Evolutionary conservation across 768 basidiomycete species (phyloP).

Genomic region (Rossbeevera mucosa): DNA sequence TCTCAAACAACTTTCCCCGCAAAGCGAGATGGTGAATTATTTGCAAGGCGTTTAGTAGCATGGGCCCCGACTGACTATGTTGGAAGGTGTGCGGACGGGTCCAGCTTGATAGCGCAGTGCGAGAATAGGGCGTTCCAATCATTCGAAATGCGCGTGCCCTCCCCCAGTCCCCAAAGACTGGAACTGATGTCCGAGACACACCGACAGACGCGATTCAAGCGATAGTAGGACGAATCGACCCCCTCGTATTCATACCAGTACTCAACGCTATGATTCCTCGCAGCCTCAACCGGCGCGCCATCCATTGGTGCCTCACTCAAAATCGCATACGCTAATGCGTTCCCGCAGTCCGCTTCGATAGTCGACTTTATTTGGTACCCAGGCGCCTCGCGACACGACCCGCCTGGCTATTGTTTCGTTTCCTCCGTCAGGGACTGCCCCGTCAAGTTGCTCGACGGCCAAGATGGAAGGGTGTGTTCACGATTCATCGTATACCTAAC

Average conservation of each 20-base stretch:
- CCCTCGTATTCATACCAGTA: neutral
- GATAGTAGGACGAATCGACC: neutral
- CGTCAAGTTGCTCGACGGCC: slow-evolving; percentile 78
- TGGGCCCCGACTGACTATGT: too few relatives aligned
- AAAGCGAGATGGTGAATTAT: slow-evolving; percentile 48
- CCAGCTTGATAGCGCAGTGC: slow-evolving; percentile 58
- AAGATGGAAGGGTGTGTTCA: slow-evolving; percentile 62
- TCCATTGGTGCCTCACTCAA: neutral
- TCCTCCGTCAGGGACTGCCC: slow-evolving; percentile 83
- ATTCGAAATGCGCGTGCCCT: slow-evolving; percentile 39
- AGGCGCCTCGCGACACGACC: slow-evolving; percentile 51
- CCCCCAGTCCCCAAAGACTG: too few relatives aligned
- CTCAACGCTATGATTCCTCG: neutral
- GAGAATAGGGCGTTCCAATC: slow-evolving; percentile 66
- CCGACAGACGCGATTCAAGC: neutral
- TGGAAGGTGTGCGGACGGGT: slow-evolving; percentile 72
- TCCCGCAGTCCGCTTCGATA: slow-evolving; percentile 63
- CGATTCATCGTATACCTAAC: neutral
- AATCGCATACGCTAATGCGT: slow-evolving; percentile 18
- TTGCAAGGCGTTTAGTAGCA: neutral
- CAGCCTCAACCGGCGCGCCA: neutral
- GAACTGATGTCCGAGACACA: neutral
- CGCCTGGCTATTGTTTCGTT: slow-evolving; percentile 75
- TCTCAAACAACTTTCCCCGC: slow-evolving; percentile 47
- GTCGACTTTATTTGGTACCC: slow-evolving; percentile 88